These are phyloP conservation scores for Mesotaenium endlicherianum DNA, from an alignment of 139 green algal genomes.

Conservation along the genomic window DNA sequence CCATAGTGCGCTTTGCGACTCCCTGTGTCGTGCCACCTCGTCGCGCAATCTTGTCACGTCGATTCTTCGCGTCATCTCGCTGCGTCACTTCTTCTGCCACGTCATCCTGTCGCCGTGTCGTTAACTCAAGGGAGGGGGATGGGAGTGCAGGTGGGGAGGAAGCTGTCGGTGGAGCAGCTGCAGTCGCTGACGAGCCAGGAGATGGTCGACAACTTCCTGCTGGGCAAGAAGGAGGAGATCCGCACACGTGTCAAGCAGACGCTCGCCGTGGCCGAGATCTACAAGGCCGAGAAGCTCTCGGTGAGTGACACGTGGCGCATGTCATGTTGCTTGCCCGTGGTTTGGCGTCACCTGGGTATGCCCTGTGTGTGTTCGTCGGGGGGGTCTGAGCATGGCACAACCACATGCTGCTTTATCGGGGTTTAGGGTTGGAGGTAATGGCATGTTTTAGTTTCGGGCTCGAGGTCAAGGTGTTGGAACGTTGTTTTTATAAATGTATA, in stretches of 20 bases:
- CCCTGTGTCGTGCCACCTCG: too few relatives aligned
- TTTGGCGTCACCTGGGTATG: not conserved
- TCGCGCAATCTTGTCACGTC: too few relatives aligned
- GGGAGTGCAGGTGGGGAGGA: slow-evolving; percentile 37
- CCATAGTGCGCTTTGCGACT: too few relatives aligned
- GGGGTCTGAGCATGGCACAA: not conserved
- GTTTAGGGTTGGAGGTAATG: too few relatives aligned
- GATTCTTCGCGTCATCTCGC: too few relatives aligned
- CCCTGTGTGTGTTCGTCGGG: not conserved
- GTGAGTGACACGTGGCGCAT: not conserved
- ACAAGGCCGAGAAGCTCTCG: slow-evolving; percentile 4
- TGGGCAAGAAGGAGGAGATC: slow-evolving; percentile 9
- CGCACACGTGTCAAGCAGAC: not conserved
- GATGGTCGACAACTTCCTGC: slow-evolving; percentile 41
- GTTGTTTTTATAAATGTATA: too few relatives aligned
- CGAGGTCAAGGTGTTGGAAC: too few relatives aligned
- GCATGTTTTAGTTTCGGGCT: too few relatives aligned
- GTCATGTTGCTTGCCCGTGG: not conserved
- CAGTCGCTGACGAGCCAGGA: not conserved
- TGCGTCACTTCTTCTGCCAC: too few relatives aligned
- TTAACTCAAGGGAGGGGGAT: too few relatives aligned
- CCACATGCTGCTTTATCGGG: too few relatives aligned
- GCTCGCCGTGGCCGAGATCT: slow-evolving; percentile 38
- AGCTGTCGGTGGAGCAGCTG: slow-evolving; percentile 25
- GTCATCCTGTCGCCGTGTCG: too few relatives aligned